Evolutionary conservation across 2,329 filamentous ascomycete species (phyloP), one percentile per base, ranked within the genome.

Genomic region (Cryphonectria japonica): DNA sequence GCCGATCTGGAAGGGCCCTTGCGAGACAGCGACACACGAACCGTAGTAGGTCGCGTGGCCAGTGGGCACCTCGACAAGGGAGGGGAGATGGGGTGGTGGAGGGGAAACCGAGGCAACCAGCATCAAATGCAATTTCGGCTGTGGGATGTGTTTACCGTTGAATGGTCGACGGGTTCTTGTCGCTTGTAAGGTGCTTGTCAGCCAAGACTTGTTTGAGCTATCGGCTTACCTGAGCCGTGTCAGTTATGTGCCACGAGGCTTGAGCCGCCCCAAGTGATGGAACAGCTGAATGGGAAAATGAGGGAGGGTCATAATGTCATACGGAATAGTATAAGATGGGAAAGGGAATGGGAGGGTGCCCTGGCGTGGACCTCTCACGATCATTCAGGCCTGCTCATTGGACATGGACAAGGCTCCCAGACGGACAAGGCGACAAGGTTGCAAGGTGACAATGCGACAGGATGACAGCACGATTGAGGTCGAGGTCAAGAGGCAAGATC

Each of bases 1-100:
- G 59, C 59, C 34, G 59, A 26, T 39, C 34, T 61, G 59, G 59
- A 61, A 39, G 22, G 59, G 59, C 32, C 32, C 59, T 61, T n/a
- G 59, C 16, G 19, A n/a, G 59, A n/a, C 34, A 34, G 22, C n/a
- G 32, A 39, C 11, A 16, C 16, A 60, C 26, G 57, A 37, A n/a
- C 32, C 8, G 16, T 9, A 32, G 57, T 13, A 22, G 32, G 6
- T 22, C 37, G 14, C 57, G 14, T 61, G 34, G 57, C 57, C 32
- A 29, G 57, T 61, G 29, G 29, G 16, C 57, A 61, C 34, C 32
- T 37, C 29, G 57, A 9, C 32, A 11, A 14, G 52, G 13, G 13
- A 29, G 13, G 22, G 46, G 22, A 11, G 22, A n/a, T 22, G 46
- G 46, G 46, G 22, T 22, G 19, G 46, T 3, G 3, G 52, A 34